Percentiles rank a stretch among this genome's conserved stretches.
These are phyloP conservation scores for Pythium aristosporum DNA, from an alignment of 352 stramenopile species.

Conservation along the genomic window DNA sequence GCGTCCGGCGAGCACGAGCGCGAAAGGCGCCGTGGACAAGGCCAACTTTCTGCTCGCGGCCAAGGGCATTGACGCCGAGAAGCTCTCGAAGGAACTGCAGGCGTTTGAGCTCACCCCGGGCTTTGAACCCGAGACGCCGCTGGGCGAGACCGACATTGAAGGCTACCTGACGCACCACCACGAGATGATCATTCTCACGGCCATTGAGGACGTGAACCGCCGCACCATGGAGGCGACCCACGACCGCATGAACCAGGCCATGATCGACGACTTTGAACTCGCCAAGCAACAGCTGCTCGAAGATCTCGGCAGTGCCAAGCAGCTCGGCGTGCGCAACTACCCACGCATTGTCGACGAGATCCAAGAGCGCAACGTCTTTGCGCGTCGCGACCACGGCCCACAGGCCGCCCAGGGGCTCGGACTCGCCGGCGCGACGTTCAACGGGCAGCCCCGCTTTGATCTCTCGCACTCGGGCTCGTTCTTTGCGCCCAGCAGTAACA, in stretches of 20 bases:
- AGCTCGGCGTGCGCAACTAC: slow-evolving; percentile 73
- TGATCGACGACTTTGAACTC: slow-evolving; percentile 85
- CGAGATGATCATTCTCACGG: slow-evolving; percentile 91
- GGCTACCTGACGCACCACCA: slow-evolving; percentile 89
- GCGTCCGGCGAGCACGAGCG: slow-evolving; percentile 34
- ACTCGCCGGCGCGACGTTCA: slow-evolving; percentile 49
- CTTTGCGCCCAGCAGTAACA: slow-evolving; percentile 25
- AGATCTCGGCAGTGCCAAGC: slow-evolving; percentile 60
- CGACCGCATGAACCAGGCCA: slow-evolving; percentile 82
- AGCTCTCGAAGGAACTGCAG: slow-evolving; percentile 81
- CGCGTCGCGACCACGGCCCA: slow-evolving; percentile 33
- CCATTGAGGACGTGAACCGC: slow-evolving; percentile 85
- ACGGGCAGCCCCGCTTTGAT: slow-evolving; percentile 52
- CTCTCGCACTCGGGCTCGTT: slow-evolving; percentile 32
- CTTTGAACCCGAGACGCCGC: slow-evolving; percentile 77
- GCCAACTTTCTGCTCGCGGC: slow-evolving; percentile 83
- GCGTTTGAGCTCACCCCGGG: slow-evolving; percentile 73
- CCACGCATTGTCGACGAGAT: slow-evolving; percentile 50
- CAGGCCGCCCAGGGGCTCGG: slow-evolving; percentile 36
- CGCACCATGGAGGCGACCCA: slow-evolving; percentile 79
- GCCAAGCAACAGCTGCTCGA: slow-evolving; percentile 77
- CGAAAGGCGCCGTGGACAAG: slow-evolving; percentile 49
- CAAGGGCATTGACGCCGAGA: slow-evolving; percentile 86
- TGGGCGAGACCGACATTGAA: slow-evolving; percentile 85
- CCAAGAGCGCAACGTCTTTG: slow-evolving; percentile 50